Percentiles rank a stretch among this genome's conserved stretches.
These are phyloP conservation scores for Aspergillus sergii DNA, from an alignment of 2,329 filamentous ascomycete genomes.

Conservation along the genomic window DNA sequence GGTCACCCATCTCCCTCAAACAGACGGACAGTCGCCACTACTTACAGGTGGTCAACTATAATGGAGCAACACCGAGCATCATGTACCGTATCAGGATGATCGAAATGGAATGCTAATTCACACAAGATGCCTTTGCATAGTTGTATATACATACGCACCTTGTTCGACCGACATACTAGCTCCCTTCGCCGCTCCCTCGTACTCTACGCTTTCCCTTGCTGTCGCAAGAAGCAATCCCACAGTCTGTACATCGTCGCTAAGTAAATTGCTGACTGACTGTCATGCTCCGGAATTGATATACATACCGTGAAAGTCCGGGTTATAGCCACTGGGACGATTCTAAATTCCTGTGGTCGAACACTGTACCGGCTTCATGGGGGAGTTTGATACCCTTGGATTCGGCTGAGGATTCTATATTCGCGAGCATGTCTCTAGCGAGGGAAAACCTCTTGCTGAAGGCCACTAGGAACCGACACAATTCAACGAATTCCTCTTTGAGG, in stretches of 20 bases:
- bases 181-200: background rate
- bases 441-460: slow-evolving; percentile 29
- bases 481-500: slow-evolving; percentile 26
- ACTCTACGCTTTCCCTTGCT: no score
- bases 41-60: background rate
- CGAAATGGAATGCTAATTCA: background rate
- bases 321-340: slow-evolving; percentile 17
- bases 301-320: background rate
- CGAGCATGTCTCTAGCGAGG: slow-evolving; percentile 23
- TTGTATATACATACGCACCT: background rate
- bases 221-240: background rate
- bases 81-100: background rate
- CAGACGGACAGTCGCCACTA: background rate
- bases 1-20: background rate
- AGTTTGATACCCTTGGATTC: slow-evolving; percentile 18
- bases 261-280: background rate
- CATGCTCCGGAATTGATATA: background rate
- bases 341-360: slow-evolving; percentile 23
- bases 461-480: slow-evolving; percentile 30
- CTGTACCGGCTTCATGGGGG: slow-evolving; percentile 25
- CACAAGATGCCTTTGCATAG: background rate
- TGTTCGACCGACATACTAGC: background rate
- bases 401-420: slow-evolving; percentile 24
- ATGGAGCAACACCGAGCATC: background rate
- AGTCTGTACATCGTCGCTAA: background rate